phyloP scores from a whole-genome alignment of 306 rosid genomes.

The Glycine latifolia region DNA sequence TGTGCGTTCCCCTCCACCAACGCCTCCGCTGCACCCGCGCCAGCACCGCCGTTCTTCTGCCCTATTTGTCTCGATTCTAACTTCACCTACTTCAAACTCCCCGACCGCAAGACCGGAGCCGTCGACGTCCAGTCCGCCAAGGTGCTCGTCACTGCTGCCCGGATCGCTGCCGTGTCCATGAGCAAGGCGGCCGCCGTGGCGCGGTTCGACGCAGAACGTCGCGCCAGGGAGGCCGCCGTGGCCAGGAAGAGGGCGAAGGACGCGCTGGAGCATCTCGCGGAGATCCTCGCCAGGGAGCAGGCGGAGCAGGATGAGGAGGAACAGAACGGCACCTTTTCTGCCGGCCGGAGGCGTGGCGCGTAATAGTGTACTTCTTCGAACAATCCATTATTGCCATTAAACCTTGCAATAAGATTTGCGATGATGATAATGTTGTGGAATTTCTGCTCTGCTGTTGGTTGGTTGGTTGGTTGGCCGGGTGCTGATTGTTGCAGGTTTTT shows the following conservation, averaged over 20 bases:
- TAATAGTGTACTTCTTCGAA: slow-evolving; percentile 22
- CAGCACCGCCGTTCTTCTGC: slow-evolving; percentile 55
- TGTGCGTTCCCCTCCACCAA: slow-evolving; percentile 46
- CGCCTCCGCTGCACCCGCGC: neutral
- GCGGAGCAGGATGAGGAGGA: slow-evolving; percentile 1
- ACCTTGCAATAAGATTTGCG: slow-evolving; percentile 31
- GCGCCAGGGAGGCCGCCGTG: slow-evolving; percentile 57
- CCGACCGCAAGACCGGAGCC: slow-evolving; percentile 18
- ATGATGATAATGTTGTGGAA: neutral
- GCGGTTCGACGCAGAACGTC: slow-evolving; percentile 59
- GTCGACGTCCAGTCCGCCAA: slow-evolving; percentile 46
- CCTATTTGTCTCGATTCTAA: slow-evolving; percentile 60
- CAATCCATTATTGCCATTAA: slow-evolving; percentile 33
- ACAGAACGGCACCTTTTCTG: slow-evolving; percentile 3
- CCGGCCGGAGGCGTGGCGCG: slow-evolving; percentile 18
- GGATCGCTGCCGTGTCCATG: slow-evolving; percentile 60
- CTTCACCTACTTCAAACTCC: slow-evolving; percentile 52
- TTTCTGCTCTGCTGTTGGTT: neutral
- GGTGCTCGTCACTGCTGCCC: slow-evolving; percentile 61
- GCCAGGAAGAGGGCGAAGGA: slow-evolving; percentile 69
- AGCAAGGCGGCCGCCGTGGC: slow-evolving; percentile 55
- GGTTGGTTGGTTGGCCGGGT: slow-evolving; percentile 39
- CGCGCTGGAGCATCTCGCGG: slow-evolving; percentile 61
- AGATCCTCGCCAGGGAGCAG: slow-evolving; percentile 49
- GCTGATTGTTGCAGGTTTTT: slow-evolving; percentile 23